phyloP scores from a whole-genome alignment of 75 land plant species.

The Gnetum montanum region DNA sequence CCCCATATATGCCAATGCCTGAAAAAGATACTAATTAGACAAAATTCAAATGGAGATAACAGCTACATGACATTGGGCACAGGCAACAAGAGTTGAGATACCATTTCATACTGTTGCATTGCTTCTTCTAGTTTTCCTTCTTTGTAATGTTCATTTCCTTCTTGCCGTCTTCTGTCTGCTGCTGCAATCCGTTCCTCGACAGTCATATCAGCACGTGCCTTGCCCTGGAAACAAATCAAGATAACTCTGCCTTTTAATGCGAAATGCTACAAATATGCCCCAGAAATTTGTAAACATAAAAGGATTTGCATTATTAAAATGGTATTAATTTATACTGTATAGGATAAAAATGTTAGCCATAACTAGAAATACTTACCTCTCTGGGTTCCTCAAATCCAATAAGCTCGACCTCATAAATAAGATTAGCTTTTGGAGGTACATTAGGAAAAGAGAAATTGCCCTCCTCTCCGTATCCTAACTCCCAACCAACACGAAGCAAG shows the following conservation, averaged over 20 bases:
- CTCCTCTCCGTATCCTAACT: conserved; percentile 88
- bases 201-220: conserved; percentile 88
- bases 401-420: conserved; percentile 88
- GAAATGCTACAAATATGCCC: too few relatives aligned
- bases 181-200: conserved; percentile 96
- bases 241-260: too few relatives aligned
- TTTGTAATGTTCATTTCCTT: conserved; percentile 81
- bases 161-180: conserved; percentile 79
- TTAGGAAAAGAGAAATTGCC: conserved; percentile 98
- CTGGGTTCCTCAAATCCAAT: conserved; percentile 91
- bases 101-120: conserved; percentile 98
- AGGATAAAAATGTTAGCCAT: neutral
- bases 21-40: conserved; percentile 4
- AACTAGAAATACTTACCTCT: conserved; percentile 70
- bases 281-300: too few relatives aligned
- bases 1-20: conserved; percentile 98
- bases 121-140: conserved; percentile 86
- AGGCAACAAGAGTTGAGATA: conserved; percentile 18
- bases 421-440: conserved; percentile 92
- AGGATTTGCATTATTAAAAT: too few relatives aligned
- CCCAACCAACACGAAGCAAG: conserved; percentile 75
- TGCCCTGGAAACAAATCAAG: conserved; percentile 53
- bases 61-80: neutral
- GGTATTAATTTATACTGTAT: too few relatives aligned
- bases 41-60: neutral